These are phyloP conservation scores for Metarhizium rileyi DNA, from an alignment of 2,329 filamentous ascomycete genomes.

Conservation along the genomic window DNA sequence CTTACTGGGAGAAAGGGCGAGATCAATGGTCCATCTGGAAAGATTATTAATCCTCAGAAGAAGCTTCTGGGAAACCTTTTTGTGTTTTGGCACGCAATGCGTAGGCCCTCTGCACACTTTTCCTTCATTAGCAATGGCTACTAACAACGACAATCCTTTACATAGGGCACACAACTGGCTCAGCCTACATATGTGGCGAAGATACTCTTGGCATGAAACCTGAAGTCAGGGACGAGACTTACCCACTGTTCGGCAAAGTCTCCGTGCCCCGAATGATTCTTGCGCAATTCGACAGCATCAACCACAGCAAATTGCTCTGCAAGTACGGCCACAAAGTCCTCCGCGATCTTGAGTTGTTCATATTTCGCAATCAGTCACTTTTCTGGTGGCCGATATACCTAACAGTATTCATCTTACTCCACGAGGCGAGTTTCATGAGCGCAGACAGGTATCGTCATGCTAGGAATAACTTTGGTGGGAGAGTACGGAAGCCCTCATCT, in stretches of 20 bases:
- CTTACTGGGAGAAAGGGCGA: constrained; percentile 3
- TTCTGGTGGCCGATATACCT: constrained; percentile 27
- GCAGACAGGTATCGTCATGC: constrained; percentile 34
- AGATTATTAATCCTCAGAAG: constrained; percentile 16
- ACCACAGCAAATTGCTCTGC: constrained; percentile 25
- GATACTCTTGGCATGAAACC: constrained; percentile 31
- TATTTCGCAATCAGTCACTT: constrained; percentile 22
- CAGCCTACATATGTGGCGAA: constrained; percentile 30
- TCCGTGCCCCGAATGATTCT: constrained; percentile 34
- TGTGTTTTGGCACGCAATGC: constrained; percentile 35
- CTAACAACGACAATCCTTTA: not conserved
- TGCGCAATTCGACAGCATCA: constrained; percentile 35
- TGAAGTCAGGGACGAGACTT: constrained; percentile 22
- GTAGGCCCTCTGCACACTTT: constrained; percentile 25
- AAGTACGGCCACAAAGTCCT: constrained; percentile 25
- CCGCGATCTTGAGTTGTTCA: constrained; percentile 22
- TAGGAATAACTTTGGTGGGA: constrained; percentile 23
- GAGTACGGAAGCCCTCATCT: constrained; percentile 6
- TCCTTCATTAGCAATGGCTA: not conserved
- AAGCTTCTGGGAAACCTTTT: constrained; percentile 31
- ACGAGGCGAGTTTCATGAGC: constrained; percentile 29
- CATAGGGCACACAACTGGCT: constrained; percentile 35
- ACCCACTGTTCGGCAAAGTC: constrained; percentile 28
- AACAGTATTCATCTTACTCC: constrained; percentile 31
- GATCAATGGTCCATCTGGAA: not conserved